phyloP scores from a whole-genome alignment of 116 monocot species.

The Posidonia oceanica region DNA sequence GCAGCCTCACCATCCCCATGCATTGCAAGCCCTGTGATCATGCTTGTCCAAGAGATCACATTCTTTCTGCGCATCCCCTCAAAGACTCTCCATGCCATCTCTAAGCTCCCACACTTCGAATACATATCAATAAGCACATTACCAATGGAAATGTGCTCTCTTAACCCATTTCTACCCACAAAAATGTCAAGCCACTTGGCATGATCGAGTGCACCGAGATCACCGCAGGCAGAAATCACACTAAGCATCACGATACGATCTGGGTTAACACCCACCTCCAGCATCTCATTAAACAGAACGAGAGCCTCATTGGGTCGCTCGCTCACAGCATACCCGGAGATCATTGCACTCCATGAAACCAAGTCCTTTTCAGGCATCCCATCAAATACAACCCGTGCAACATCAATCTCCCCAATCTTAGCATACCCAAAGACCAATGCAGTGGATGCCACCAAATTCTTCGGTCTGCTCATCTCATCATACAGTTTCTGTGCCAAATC shows the following conservation, averaged over 20 bases:
- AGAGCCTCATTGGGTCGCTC: conserved; percentile 41
- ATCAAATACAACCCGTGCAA: conserved; percentile 39
- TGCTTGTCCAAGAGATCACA: conserved; percentile 51
- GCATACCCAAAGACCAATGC: conserved; percentile 47
- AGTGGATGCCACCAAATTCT: conserved; percentile 39
- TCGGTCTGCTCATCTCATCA: conserved; percentile 14
- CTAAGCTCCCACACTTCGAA: conserved; percentile 60
- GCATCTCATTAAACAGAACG: conserved; percentile 44
- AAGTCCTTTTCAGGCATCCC: conserved; percentile 33
- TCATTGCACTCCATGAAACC: conserved; percentile 56
- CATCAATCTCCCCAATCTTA: conserved; percentile 27
- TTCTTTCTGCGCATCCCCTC: conserved; percentile 25
- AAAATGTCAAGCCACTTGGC: conserved; percentile 41
- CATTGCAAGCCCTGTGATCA: conserved; percentile 46
- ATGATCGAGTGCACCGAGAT: conserved; percentile 39
- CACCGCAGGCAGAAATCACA: conserved; percentile 44
- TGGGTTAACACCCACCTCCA: conserved; percentile 22
- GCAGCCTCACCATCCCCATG: conserved; percentile 47
- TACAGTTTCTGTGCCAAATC: conserved; percentile 26
- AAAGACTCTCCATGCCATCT: conserved; percentile 28
- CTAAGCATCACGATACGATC: conserved; percentile 47
- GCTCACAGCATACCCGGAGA: conserved; percentile 45
- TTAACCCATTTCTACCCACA: conserved; percentile 22
- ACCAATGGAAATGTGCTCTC: conserved; percentile 13
- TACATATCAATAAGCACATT: conserved; percentile 76